Conservation (phyloP, 176 grass and related monocot species). For the Bolboschoenus planiculmis region DNA sequence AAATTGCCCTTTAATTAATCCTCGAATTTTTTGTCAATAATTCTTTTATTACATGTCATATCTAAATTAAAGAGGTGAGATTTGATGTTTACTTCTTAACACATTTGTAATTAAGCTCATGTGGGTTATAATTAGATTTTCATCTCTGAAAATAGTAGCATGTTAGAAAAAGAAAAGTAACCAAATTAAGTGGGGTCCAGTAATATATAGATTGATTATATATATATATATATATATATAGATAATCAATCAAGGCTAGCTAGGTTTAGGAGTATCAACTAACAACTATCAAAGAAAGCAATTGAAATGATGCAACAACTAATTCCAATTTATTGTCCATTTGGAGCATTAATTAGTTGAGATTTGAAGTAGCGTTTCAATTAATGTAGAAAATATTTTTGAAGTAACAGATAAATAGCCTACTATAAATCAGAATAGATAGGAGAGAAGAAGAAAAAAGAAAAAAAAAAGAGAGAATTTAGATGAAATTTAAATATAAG, state of each 20-base stretch:
- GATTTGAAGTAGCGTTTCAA: background rate
- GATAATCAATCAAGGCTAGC: too few relatives aligned
- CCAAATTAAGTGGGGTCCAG: background rate
- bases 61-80: background rate
- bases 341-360: background rate
- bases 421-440: too few relatives aligned
- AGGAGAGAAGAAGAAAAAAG: too few relatives aligned
- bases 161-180: background rate
- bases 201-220: too few relatives aligned
- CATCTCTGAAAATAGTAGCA: background rate
- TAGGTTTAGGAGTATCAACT: background rate
- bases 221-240: too few relatives aligned
- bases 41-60: background rate
- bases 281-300: too few relatives aligned
- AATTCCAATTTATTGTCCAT: background rate
- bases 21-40: background rate
- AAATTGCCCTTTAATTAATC: background rate
- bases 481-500: too few relatives aligned
- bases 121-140: background rate
- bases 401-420: too few relatives aligned
- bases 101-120: background rate
- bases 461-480: too few relatives aligned
- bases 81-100: background rate
- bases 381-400: background rate
- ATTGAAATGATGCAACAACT: constrained; percentile 10